Evolutionary conservation across 768 basidiomycete species (phyloP), one percentile per base, ranked within the genome.

Genomic region (Lepiota brunneoincarnata): DNA sequence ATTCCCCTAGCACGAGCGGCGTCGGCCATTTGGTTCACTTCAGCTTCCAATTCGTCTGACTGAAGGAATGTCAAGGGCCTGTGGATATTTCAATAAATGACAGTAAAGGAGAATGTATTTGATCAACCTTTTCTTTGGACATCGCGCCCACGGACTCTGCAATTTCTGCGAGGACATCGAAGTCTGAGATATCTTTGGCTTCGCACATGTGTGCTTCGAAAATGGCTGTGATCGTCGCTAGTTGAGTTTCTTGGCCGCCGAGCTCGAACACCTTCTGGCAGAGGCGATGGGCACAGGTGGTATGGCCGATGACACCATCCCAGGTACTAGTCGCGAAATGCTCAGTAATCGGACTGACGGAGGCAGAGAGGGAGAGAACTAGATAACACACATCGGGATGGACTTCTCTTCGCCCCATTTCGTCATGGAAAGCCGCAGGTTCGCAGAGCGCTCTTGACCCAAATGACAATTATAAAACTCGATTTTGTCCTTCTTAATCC

Each of bases 221-320:
- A 3, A 91, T 67, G 18, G 73, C 74, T 21, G 76, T 75, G 39
- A 88, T 71, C 38, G 85, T 60, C 1, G 79, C 74, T 5, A 81
- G 64, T 66, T 92, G 90, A 31, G 79, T 63, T 10, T 74, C 64
- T 64, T 83, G 78, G 0, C 88, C 87, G 15, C 84, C 85, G 17
- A 82, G 56, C 58, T 75, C 68, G 65, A 75, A 86, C 1, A 89
- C 89, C 63, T 89, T 87, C 51, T 80, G 79, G 26, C 85, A 75
- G 23, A 93, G 73, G 10, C 90, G 80, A 66, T 92, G 91, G 7
- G 86, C 86, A 17, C 75, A 71, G 35, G 76, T 83, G n/a, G 89
- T 87, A 61, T 83, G 81, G 49, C 79, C 75, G 57, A 91, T 74
- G 12, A 75, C 73, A 17, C 88, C 88, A 14, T 73, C 75, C 61